Base-by-base conservation (phyloP, 1,284 basidiomycete genomes). In the Cryptococcus neoformans region DNA sequence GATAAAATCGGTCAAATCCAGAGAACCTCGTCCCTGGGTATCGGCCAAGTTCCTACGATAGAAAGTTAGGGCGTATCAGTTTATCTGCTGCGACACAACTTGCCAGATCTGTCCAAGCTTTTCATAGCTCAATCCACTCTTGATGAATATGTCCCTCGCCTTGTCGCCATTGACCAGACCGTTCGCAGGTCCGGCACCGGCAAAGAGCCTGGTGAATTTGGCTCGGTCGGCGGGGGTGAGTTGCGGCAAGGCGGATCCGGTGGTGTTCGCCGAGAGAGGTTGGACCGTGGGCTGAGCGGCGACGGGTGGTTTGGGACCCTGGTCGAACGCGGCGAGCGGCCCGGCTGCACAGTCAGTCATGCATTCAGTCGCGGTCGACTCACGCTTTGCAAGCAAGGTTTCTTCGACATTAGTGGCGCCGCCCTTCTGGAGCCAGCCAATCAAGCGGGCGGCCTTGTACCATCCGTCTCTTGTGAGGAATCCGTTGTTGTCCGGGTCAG, bases 31-130 rank as follows among this genome's bases (percentile, higher is more conserved):
- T 64, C 89, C 85, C 76, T 94, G 90, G 0, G 93, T 95, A 77
- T 99, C 96, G 16, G 95, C 90, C 39, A 99, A 84, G 64, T 85
- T 88, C 92, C 92, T 94, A 67, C 14, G 11, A 21, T 21, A 21
- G 21, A 21, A 21, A 21, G 21, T 21, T 21, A 21, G 21, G 21
- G 21, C 21, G 21, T 21, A 21, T 21, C 21, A 21, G 21, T 21
- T 21, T 21, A 21, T 21, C 21, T 21, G 21, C 21, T 21, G 21
- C 21, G 21, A 21, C 21, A 44, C 16, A 45, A 55, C 85, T 58
- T 60, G 90, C 95, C 96, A 99, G 78, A 99, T 96, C 73, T 91
- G 89, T 42, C 90, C 87, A 35, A 99, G 84, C 70, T 89, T 90
- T 55, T 96, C 93, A 65, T 90, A 87, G 3, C 88, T 82, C 42